These are phyloP conservation scores for Suillus occidentalis DNA, from an alignment of 768 basidiomycete species.

Conservation along the genomic window DNA sequence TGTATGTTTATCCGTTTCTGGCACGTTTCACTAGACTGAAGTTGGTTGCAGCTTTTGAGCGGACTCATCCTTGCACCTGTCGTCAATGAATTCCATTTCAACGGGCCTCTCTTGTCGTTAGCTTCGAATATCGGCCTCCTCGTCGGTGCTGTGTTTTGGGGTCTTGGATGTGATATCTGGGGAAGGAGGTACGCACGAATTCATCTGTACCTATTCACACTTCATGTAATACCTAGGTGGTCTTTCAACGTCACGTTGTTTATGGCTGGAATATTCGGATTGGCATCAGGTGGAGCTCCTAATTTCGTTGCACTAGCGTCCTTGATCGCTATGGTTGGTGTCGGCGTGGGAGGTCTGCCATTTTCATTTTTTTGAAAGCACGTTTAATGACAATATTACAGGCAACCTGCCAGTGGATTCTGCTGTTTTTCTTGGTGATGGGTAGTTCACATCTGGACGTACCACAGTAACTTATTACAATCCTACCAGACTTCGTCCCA, in stretches of 20 bases:
- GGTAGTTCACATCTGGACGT: background rate
- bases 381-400: conserved; percentile 7
- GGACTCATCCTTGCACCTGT: conserved; percentile 49
- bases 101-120: conserved; percentile 48
- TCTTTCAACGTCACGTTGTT: conserved; percentile 57
- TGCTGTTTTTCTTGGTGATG: conserved; percentile 48
- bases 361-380: background rate
- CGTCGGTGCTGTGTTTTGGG: conserved; percentile 50
- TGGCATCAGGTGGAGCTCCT: conserved; percentile 47
- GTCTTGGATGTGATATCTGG: conserved; percentile 51
- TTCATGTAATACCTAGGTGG: conserved; percentile 32
- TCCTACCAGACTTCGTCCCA: conserved; percentile 48
- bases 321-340: conserved; percentile 43
- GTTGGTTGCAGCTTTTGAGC: conserved; percentile 33
- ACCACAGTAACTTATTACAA: conserved; percentile 4
- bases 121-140: conserved; percentile 55
- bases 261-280: conserved; percentile 52
- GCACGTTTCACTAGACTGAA: background rate
- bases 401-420: conserved; percentile 59
- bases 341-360: conserved; percentile 47
- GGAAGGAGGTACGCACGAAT: conserved; percentile 40
- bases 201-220: background rate
- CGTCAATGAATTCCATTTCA: conserved; percentile 47
- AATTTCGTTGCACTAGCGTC: conserved; percentile 50
- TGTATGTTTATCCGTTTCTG: conserved; percentile 20